phyloP scores from a whole-genome alignment of 2,329 filamentous ascomycete species.

The Metarhizium rileyi region DNA sequence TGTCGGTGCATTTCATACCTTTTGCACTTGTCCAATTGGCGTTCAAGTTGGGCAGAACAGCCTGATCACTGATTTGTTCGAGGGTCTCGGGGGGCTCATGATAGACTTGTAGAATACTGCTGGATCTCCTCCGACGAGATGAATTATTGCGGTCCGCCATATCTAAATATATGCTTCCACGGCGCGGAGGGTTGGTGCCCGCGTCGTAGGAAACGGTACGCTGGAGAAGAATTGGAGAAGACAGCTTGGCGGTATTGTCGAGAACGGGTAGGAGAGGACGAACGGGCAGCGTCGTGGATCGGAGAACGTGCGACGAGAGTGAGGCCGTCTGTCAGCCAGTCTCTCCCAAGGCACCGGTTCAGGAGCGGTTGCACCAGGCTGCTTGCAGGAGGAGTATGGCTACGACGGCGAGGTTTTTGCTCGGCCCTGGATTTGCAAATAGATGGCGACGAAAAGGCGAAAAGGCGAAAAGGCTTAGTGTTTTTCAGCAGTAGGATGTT shows the following conservation, averaged over 20 bases:
- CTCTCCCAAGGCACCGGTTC: conserved; percentile 1
- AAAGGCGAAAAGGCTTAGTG: not conserved
- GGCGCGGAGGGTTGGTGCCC: conserved; percentile 59
- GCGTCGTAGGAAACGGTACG: conserved; percentile 88
- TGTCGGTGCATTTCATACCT: conserved; percentile 48
- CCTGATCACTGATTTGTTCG: conserved; percentile 96
- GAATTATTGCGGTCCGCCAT: conserved; percentile 53
- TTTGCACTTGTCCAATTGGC: conserved; percentile 99
- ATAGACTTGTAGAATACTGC: conserved; percentile 86
- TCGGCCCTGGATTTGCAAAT: not conserved
- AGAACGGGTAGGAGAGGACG: conserved; percentile 10
- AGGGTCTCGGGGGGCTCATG: conserved; percentile 93
- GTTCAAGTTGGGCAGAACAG: conserved; percentile 88
- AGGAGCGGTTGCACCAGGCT: not conserved
- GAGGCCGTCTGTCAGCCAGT: conserved; percentile 2
- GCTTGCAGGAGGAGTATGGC: not conserved
- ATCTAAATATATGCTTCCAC: conserved; percentile 49
- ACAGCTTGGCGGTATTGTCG: conserved; percentile 86
- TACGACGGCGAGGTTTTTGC: not conserved
- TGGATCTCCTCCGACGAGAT: conserved; percentile 83
- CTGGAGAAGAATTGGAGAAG: conserved; percentile 77
- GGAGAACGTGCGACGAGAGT: conserved; percentile 3
- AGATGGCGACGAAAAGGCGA: not conserved
- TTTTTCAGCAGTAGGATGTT: not conserved
- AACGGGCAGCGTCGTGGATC: conserved; percentile 3